Percentiles rank a stretch among this genome's conserved stretches.
phyloP scores from a whole-genome alignment of 257 asterid species.

The Nicotiana noctiflora region DNA sequence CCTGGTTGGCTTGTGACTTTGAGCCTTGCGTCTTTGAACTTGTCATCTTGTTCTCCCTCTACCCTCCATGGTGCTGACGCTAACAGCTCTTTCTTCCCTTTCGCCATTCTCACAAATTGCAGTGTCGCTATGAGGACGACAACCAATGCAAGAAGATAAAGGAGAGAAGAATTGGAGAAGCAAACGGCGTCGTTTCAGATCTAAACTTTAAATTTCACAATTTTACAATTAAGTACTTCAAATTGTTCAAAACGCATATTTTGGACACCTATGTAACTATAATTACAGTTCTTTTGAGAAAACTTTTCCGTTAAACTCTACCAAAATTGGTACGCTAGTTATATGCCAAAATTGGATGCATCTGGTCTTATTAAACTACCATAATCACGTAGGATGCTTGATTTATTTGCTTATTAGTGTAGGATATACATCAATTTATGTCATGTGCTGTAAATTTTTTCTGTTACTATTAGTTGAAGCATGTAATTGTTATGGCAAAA shows the following conservation, averaged over 20 bases:
- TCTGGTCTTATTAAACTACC: no score
- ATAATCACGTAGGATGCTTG: no score
- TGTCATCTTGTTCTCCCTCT: conserved; percentile 39
- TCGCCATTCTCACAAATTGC: conserved; percentile 36
- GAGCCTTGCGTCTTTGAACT: conserved; percentile 71
- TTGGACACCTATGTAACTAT: no score
- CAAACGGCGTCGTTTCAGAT: not conserved
- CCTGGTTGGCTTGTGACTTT: conserved; percentile 84
- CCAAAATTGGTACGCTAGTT: no score
- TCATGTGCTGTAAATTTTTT: not conserved
- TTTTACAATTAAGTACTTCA: no score
- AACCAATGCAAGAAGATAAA: not conserved
- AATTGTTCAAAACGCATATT: no score
- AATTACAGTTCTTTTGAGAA: no score
- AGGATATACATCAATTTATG: not conserved
- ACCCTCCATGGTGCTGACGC: conserved; percentile 96
- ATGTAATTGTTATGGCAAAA: not conserved
- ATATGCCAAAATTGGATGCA: no score
- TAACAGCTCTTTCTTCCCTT: conserved; percentile 80
- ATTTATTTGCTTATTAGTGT: not conserved
- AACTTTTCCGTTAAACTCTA: no score
- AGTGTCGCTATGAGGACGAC: not conserved
- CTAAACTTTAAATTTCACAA: not conserved
- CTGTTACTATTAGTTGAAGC: not conserved
- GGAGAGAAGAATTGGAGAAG: not conserved